Evolutionary conservation across 2,329 filamentous ascomycete species (phyloP).

Genomic region (Bimuria novae-zelandiae): DNA sequence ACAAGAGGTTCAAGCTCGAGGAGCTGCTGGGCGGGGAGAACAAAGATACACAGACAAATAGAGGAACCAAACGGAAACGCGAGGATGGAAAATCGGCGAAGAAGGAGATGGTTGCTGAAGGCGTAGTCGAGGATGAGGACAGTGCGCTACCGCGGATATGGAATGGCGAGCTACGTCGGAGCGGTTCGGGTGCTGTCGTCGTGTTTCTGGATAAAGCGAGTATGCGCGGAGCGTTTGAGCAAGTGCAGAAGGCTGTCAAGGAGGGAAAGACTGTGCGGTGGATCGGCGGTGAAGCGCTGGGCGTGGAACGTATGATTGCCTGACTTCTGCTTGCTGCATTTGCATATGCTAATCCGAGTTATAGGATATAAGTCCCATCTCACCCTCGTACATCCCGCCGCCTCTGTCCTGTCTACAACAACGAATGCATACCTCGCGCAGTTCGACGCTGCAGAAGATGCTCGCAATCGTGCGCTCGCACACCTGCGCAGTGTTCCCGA

Average conservation of each 20-base stretch:
- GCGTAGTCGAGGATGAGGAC: conserved; percentile 60
- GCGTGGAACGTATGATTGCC: conserved; percentile 57
- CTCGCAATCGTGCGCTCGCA: conserved; percentile 65
- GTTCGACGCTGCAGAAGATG: conserved; percentile 71
- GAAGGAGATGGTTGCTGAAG: conserved; percentile 40
- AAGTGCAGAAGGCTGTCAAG: conserved; percentile 65
- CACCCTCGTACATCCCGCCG: conserved; percentile 71
- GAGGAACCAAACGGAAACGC: conserved; percentile 61
- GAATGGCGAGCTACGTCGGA: conserved; percentile 70
- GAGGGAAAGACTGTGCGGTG: conserved; percentile 67
- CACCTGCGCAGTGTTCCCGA: conserved; percentile 78
- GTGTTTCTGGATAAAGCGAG: conserved; percentile 83
- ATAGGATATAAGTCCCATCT: conserved; percentile 67
- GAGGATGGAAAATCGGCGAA: conserved; percentile 63
- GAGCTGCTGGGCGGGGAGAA: conserved; percentile 4
- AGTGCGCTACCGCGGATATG: conserved; percentile 72
- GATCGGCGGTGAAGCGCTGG: conserved; percentile 58
- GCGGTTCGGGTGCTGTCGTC: conserved; percentile 79
- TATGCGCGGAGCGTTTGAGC: conserved; percentile 76
- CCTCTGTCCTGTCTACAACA: conserved; percentile 66
- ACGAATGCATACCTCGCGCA: conserved; percentile 85
- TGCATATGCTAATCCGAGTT: conserved; percentile 8
- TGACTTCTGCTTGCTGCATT: not conserved
- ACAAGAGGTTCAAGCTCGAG: conserved; percentile 48
- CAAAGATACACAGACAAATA: conserved; percentile 41